These are phyloP conservation scores for Rubus parviflorus DNA, from an alignment of 306 rosid genomes.

Conservation along the genomic window DNA sequence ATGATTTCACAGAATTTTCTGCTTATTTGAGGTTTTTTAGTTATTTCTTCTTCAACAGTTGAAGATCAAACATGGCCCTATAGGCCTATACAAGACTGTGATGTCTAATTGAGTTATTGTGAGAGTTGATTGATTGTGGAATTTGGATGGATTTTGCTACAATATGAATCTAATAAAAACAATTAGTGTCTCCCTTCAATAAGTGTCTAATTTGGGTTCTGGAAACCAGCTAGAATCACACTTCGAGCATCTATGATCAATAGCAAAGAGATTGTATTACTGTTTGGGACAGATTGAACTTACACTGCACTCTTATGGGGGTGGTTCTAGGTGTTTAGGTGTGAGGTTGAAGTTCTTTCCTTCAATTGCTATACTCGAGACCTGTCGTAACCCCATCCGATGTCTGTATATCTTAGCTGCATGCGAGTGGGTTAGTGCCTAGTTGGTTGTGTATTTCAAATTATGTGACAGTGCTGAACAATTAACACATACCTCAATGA, in stretches of 20 bases:
- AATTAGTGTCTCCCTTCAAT: neutral
- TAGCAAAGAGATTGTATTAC: neutral
- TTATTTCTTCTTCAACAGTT: neutral
- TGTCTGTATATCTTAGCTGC: neutral
- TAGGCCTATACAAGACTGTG: neutral
- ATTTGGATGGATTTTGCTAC: neutral
- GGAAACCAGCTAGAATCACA: neutral
- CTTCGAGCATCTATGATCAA: neutral
- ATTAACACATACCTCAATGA: no score
- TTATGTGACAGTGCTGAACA: neutral
- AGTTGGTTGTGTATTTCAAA: neutral
- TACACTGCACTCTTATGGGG: no score
- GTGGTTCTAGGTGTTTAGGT: neutral
- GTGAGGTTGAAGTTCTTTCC: neutral
- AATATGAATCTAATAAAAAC: neutral
- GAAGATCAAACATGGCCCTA: neutral
- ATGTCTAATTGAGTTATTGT: neutral
- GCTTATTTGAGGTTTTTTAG: neutral
- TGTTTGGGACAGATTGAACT: no score
- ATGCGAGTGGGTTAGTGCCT: neutral
- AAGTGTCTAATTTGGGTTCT: neutral
- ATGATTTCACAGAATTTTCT: neutral
- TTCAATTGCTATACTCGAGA: neutral
- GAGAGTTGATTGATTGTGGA: neutral
- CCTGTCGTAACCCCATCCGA: neutral